Base-by-base conservation (phyloP, 768 basidiomycete species). In the Plicaturopsis crispa region DNA sequence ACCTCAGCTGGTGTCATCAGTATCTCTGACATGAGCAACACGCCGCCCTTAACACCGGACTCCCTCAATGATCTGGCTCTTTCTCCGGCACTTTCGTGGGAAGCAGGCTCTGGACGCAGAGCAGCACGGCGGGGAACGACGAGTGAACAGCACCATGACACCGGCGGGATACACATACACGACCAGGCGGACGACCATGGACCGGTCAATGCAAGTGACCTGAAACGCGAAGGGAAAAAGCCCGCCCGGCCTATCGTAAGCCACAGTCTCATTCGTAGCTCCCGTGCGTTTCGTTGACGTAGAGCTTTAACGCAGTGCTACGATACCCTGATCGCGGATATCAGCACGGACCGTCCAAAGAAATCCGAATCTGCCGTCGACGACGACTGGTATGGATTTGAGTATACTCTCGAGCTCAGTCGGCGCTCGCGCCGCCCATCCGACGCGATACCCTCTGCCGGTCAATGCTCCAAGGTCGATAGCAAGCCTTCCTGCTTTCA, bases 311-410 rank as follows among this genome's bases (percentile, higher is more conserved):
- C 44, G 18, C 20, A 48, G 47, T 42, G 48, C 39, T 53, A 47
- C 19, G 46, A 57, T 33, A 35, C 38, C 17, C 45, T 53, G 10
- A 51, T 44, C 17, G 55, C 23, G 45, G 51, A 30, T 47, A 51
- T 39, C 41, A 44, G 16, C 33, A 23, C 34, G 5, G 24, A 39
- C 21, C 19, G 31, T 28, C 18, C 37, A 2, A 35, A 35, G 31
- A 30, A 21, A 13, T 32, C 22, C 24, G 18, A 33, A 11, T 20
- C 19, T 7, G 48, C 49, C 12, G 58, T 61, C 40, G 43, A 43
- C 16, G 59, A 61, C 4, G 67, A 65, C 45, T 69, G 69, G 69
- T 61, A 58, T 28, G 67, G 67, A 7, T 48, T 69, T 21, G 64
- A 68, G 35, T 67, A 70, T 44, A 63, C 62, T 4, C 51, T 71